Evolutionary conservation across 306 rosid species (phyloP), one percentile per base, ranked within the genome.

Genomic region (Begonia fuchsioides): DNA sequence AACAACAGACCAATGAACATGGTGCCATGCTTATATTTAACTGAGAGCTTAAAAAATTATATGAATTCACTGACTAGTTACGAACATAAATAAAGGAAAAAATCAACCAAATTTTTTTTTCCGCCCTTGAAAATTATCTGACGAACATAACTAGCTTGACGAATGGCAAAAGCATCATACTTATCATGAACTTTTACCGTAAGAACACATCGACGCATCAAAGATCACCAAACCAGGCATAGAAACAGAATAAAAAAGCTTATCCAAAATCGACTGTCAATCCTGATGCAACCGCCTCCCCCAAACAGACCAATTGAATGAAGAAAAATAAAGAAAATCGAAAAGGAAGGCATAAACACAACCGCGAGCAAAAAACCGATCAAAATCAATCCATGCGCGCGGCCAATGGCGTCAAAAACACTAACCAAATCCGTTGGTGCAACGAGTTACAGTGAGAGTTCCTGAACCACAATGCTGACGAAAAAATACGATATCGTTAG

Each of bases 351-450:
- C n/a, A 20, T 52, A 68, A 57, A 19, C 50, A 52, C 45, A 41
- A 52, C 19, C 20, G 69, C 61, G 62, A 50, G 65, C 44, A 66
- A 53, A 32, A 32, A 47, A 12, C 35, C 38, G 17, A 47, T 45
- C 62, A 62, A 63, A 61, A 71, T 62, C 46, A 55, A 74, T 77
- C 76, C 73, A 85, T 53, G 57, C 59, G 57, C 13, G 55, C 13
- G 55, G 44, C 66, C 40, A 68, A 50, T 62, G 72, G 71, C 7
- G 35, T 4, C 50, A 63, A 60, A 17, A 58, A 40, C 51, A 77
- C 75, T 62, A 58, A 65, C 78, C 72, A 67, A 43, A 57, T 56
- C 53, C 53, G 55, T 20, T 64, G 52, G 58, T 39, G 54, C 63
- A 73, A 77, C 47, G 72, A 59, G 64, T 32, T 45, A 56, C 62